These are phyloP conservation scores for Fusarium odoratissimum DNA, from an alignment of 2,329 filamentous ascomycete genomes.

Conservation along the genomic window DNA sequence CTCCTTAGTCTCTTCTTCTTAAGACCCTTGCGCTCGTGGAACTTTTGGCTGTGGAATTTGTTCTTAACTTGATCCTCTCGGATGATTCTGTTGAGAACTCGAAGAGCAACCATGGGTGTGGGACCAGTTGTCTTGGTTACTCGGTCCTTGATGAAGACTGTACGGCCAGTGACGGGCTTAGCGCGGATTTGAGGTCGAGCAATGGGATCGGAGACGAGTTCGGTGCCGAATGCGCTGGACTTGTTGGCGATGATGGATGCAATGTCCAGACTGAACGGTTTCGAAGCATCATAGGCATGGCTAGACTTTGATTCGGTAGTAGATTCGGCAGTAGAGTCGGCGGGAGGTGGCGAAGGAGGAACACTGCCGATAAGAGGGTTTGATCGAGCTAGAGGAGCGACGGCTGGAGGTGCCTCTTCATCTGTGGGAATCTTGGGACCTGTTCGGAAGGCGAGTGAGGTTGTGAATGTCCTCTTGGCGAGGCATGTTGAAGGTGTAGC, in stretches of 20 bases:
- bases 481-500: slow-evolving; percentile 36
- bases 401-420: slow-evolving; percentile 6
- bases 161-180: slow-evolving; percentile 52
- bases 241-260: slow-evolving; percentile 51
- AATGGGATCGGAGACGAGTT: slow-evolving; percentile 39
- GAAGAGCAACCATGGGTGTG: slow-evolving; percentile 60
- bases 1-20: slow-evolving; percentile 81
- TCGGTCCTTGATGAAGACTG: slow-evolving; percentile 52
- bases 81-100: slow-evolving; percentile 54
- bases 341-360: slow-evolving; percentile 24
- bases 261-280: slow-evolving; percentile 48
- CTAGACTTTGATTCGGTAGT: neutral
- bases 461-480: slow-evolving; percentile 48
- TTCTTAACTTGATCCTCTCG: slow-evolving; percentile 66
- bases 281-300: slow-evolving; percentile 46
- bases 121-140: slow-evolving; percentile 45
- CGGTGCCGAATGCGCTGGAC: slow-evolving; percentile 37
- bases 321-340: neutral
- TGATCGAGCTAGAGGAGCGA: slow-evolving; percentile 14
- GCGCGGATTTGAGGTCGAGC: slow-evolving; percentile 47
- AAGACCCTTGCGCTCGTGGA: slow-evolving; percentile 79
- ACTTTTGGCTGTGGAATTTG: slow-evolving; percentile 70
- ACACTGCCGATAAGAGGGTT: slow-evolving; percentile 6
- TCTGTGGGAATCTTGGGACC: slow-evolving; percentile 21
- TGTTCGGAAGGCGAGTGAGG: slow-evolving; percentile 46